Base-by-base conservation (phyloP, 805 yeast species). In the Phaffomyces antillensis region DNA sequence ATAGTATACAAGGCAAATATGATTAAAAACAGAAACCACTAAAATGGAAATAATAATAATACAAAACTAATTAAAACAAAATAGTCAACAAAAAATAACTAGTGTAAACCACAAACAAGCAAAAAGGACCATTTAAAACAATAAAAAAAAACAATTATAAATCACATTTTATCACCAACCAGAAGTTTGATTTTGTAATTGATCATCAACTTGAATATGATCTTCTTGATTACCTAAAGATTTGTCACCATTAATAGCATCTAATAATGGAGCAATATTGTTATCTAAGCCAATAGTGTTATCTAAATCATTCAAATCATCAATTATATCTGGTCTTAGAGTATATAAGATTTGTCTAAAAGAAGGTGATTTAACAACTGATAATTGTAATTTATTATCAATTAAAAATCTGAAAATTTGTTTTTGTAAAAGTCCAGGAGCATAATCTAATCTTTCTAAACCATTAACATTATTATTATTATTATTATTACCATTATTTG, bases 341-440 rank as follows among this genome's bases (percentile, higher is more conserved):
- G 77, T 77, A 52, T 68, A 71, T 15, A 77, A 62, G 36, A 77
- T 54, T 50, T 76, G 80, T 54, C 72, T 73, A 52, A 77, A 77
- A 9, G 77, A 65, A 20, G 64, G 71, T 41, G 77, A 70, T 57
- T 71, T 72, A n/a, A 75, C 71, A 10, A 70, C 68, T 20, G 62
- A 63, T 28, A 75, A 66, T 0, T 77, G 68, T 11, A 77, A 59
- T 53, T 74, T 75, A 57, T 77, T 73, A n/a, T 76, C 81, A 15
- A 71, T 65, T 34, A 76, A 56, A 46, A 76, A 77, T 49, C 64
- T 68, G 65, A 75, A 62, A 26, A 77, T 58, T 48, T 76, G 76
- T 49, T 69, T 71, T 47, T 75, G 81, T 54, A 77, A 74, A 49
- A 69, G 71, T 55, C 64, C 57, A 16, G 67, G 58, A 2, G 78